Evolutionary conservation across 129 eudicot genomes (phyloP), one percentile per base, ranked within the genome.

Genomic region (Smallanthus sonchifolius): DNA sequence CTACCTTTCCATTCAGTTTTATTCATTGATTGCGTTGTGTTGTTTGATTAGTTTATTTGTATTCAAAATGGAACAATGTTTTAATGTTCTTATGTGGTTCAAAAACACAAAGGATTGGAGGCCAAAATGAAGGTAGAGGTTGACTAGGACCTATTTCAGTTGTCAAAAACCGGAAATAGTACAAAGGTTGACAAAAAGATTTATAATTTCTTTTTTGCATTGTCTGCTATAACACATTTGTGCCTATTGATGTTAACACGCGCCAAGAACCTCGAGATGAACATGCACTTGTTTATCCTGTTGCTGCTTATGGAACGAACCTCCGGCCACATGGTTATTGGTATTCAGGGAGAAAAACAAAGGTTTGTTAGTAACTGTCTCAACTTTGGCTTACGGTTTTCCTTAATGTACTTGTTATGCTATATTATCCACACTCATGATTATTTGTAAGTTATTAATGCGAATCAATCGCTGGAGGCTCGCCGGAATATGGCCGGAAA

Each of bases 241-340:
- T 94, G 63, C 99, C 99, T 34, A 87, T 94, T 74, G 80, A 87
- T 70, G 66, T 81, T 45, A 88, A 85, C 66, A 76, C 94, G 30
- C 99, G 91, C 77, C 97, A 97, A 40, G 99, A 94, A 77, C 91
- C 99, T 19, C 99, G 97, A 54, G 99, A 94, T 82, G 99, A 94
- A 74, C 99, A 94, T 75, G 97, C 99, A 64, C 84, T 94, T 78
- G 97, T 88, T 60, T 90, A 86, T 84, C 97, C 99, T 62, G 97
- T 97, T 15, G 96, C 99, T 70, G 88, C 99, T 38, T 94, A 94
- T 90, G 69, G 99, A 94, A 79, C 83, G 99, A 49, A 90, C 97
- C 65, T 94, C 99, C 28, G 97, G 99, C 67, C 96, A 94, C 82
- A 94, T 94, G 69, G 88, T 91, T 74, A 88, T 94, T 66, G 92